These are phyloP conservation scores for Tremella yokohamensis DNA, from an alignment of 768 basidiomycete species.

Conservation along the genomic window DNA sequence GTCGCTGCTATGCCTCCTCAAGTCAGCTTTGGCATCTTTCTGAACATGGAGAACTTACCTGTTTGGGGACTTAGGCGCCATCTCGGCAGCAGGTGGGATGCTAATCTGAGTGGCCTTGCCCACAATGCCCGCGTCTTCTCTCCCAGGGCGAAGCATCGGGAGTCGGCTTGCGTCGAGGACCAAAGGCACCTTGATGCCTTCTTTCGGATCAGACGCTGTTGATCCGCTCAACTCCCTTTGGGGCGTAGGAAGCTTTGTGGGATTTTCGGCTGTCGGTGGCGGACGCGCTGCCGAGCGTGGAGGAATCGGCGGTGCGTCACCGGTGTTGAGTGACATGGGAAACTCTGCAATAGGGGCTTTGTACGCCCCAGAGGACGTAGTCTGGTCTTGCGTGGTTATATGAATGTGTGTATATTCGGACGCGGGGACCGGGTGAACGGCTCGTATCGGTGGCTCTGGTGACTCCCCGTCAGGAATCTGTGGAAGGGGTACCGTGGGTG, in stretches of 20 bases:
- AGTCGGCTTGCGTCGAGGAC: neutral
- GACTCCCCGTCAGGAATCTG: no score
- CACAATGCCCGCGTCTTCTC: no score
- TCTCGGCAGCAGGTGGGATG: no score
- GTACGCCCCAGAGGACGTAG: neutral
- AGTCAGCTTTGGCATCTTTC: no score
- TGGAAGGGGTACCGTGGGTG: neutral
- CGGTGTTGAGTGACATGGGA: neutral
- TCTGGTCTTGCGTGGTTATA: neutral
- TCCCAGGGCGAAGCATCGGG: no score
- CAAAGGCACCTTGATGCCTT: slow-evolving; percentile 2
- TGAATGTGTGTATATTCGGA: neutral
- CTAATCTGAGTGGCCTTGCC: no score
- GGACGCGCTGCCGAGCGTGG: slow-evolving; percentile 2
- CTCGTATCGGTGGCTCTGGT: neutral
- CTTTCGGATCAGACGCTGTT: neutral
- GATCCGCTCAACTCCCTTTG: no score
- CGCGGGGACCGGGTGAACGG: neutral
- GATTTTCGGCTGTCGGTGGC: neutral
- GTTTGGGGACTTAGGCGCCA: no score
- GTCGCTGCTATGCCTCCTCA: neutral
- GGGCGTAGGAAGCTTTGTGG: neutral
- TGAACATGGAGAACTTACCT: no score
- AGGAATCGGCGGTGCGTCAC: slow-evolving; percentile 2
- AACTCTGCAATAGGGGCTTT: neutral